A percentile compares a stretch with the other conserved stretches of the same genome.
These are phyloP conservation scores for Lentinula guzmanii DNA, from an alignment of 768 basidiomycete species.

Conservation along the genomic window DNA sequence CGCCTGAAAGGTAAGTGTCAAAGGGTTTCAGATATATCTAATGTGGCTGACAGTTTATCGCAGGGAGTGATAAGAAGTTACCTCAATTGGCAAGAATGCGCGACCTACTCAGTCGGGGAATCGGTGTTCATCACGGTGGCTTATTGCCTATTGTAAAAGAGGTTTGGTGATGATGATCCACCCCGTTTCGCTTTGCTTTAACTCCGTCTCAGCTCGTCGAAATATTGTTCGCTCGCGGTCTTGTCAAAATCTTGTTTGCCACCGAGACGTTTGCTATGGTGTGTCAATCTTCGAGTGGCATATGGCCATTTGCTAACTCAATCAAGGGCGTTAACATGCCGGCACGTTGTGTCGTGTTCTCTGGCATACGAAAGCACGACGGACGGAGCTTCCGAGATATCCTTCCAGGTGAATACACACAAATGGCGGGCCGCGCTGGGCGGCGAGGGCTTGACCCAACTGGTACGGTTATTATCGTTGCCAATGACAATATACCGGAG, in stretches of 20 bases:
- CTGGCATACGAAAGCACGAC: constrained; percentile 91
- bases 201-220: constrained; percentile 71
- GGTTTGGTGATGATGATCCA: constrained; percentile 34
- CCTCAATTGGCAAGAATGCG: constrained; percentile 92
- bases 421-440: constrained; percentile 98
- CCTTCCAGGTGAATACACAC: constrained; percentile 90
- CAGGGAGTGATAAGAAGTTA: constrained; percentile 86
- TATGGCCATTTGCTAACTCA: constrained; percentile 3
- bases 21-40: constrained; percentile 1
- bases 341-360: constrained; percentile 94
- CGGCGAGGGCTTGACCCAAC: constrained; percentile 92
- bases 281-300: constrained; percentile 12
- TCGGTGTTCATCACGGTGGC: constrained; percentile 97
- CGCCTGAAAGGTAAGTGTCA: constrained; percentile 72
- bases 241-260: constrained; percentile 95
- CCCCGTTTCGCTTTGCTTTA: constrained; percentile 7
- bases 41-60: constrained; percentile 7
- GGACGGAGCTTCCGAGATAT: constrained; percentile 89
- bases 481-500: constrained; percentile 81
- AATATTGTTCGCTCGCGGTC: constrained; percentile 88
- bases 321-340: constrained; percentile 98
- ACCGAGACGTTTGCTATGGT: constrained; percentile 99
- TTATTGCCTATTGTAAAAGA: constrained; percentile 96
- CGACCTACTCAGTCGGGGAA: constrained; percentile 84
- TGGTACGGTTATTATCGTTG: constrained; percentile 90